Evolutionary conservation across 2,329 filamentous ascomycete genomes (phyloP), one percentile per base, ranked within the genome.

Genomic region (Microthyrium microscopicum): DNA sequence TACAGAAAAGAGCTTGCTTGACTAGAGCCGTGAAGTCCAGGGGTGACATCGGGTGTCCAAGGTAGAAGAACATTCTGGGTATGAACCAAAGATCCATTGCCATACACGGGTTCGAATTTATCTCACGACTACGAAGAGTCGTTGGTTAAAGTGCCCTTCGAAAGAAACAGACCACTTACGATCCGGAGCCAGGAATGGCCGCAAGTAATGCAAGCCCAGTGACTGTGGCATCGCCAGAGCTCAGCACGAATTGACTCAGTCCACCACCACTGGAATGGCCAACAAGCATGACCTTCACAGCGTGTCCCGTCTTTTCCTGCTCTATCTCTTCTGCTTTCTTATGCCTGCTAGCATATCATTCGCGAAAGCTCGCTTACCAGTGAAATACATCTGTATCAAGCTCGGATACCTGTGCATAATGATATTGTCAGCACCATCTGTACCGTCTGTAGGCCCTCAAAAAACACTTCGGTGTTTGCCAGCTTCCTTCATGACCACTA

Each of bases 181-280:
- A 62, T 39, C 57, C 64, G 48, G 57, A 65, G 4, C 56, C 59
- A 2, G 62, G 64, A 2, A 67, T 54, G 5, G 58, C 58, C 8
- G 54, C 64, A 19, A 64, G 44, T 25, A 70, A 48, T 5, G 52
- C 61, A 25, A 69, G 48, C 1, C 53, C 64, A 30, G 55, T 55
- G 5, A 62, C 60, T 24, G 42, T 51, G 6, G 57, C 51, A 40
- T 50, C 27, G 4, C 50, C 46, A 15, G 58, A 51, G 5, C 55
- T 57, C 5, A 71, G 46, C 4, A 67, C 45, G 24, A 58, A 62
- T 45, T 70, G 67, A 29, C 54, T 50, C 33, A 70, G 44, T 0
- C 62, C 64, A 4, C 61, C 66, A 5, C 66, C 65, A 29, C 58
- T 61, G 4, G 62, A 68, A 46, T 70, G 66, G 4, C 61, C 63